Percentiles rank a stretch among this genome's conserved stretches.
Evolutionary conservation across 257 asterid genomes (phyloP).

Genomic region (Euphrasia confusa): DNA sequence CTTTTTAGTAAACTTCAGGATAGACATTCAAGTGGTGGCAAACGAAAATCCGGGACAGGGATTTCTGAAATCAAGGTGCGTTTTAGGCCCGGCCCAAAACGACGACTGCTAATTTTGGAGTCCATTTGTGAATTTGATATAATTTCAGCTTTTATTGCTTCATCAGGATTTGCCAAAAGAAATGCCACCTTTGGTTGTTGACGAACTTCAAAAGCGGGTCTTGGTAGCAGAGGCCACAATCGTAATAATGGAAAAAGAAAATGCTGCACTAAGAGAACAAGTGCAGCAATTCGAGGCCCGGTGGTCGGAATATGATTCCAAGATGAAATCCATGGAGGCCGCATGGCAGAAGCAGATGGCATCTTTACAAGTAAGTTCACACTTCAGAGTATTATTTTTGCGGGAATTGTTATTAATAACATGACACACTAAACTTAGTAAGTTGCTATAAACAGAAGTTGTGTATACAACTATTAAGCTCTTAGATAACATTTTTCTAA

Average conservation of each 20-base stretch:
- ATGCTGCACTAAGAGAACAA: constrained; percentile 49
- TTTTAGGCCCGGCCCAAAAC: neutral
- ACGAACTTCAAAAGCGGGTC: constrained; percentile 50
- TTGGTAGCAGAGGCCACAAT: constrained; percentile 42
- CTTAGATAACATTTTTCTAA: too few relatives aligned
- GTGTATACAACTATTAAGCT: neutral
- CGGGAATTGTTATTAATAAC: neutral
- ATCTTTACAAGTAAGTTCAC: constrained; percentile 51
- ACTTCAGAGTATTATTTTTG: neutral
- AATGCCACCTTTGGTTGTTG: constrained; percentile 35
- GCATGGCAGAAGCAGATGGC: constrained; percentile 62
- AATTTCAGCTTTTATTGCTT: constrained; percentile 6
- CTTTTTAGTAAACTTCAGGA: constrained; percentile 34
- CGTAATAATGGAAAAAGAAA: constrained; percentile 51
- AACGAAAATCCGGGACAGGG: constrained; percentile 26
- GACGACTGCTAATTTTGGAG: too few relatives aligned
- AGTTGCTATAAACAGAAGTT: neutral
- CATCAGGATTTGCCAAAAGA: constrained; percentile 41
- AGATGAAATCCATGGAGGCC: constrained; percentile 57
- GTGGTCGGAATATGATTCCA: constrained; percentile 52
- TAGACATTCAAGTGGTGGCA: constrained; percentile 27
- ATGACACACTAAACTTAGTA: neutral
- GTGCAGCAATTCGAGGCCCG: constrained; percentile 41
- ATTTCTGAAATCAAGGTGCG: constrained; percentile 41
- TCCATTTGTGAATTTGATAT: neutral